Evolutionary conservation across 768 basidiomycete genomes (phyloP).

Genomic region (Leccinum arenicola): DNA sequence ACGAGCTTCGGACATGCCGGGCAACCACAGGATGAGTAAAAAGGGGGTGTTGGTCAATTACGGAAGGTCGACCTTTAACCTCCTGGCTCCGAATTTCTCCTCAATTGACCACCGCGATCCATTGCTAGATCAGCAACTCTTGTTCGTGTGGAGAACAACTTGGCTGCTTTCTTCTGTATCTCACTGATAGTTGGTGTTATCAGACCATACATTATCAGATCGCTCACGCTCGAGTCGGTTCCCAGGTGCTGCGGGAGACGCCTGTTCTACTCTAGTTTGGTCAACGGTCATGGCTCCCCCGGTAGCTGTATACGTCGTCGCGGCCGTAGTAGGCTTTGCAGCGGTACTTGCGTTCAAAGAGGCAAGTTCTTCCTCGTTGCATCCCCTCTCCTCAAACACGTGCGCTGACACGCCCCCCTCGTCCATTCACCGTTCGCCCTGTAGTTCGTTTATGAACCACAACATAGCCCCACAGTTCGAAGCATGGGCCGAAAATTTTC

Average conservation of each 20-base stretch:
- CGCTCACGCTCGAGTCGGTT: background rate
- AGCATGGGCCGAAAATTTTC: constrained; percentile 37
- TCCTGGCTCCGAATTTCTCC: constrained; percentile 3
- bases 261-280: constrained; percentile 4
- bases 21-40: too few species aligned
- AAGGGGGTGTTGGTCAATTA: constrained; percentile 2
- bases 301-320: constrained; percentile 48
- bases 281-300: constrained; percentile 26
- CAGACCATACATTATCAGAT: background rate
- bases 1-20: background rate
- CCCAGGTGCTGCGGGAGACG: constrained; percentile 14
- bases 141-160: background rate
- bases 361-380: constrained; percentile 33
- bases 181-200: constrained; percentile 4
- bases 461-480: constrained; percentile 64
- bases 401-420: constrained; percentile 18
- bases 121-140: background rate
- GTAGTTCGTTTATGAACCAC: constrained; percentile 70
- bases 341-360: constrained; percentile 57
- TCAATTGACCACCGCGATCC: constrained; percentile 2
- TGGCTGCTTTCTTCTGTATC: background rate
- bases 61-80: constrained; percentile 4
- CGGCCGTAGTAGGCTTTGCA: constrained; percentile 48
- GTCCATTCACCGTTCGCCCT: constrained; percentile 1
- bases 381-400: constrained; percentile 9